Conservation (phyloP, 1,284 basidiomycete genomes). For the Trametes hirsuta region DNA sequence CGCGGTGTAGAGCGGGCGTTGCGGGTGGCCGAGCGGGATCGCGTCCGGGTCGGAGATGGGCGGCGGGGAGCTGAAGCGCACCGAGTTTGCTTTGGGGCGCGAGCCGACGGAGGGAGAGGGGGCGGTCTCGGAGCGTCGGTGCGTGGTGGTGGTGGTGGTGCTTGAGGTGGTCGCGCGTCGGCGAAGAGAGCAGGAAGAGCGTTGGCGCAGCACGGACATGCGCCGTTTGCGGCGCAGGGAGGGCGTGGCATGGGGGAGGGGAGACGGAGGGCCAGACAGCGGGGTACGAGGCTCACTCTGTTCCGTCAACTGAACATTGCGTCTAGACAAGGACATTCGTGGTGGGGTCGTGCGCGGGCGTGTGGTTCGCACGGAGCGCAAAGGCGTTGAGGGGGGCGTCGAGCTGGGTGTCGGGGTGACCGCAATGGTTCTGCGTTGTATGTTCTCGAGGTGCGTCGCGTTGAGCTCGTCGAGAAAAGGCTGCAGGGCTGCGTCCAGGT, state of each 20-base stretch:
- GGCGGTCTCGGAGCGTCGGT: constrained; percentile 19
- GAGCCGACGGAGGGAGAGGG: constrained; percentile 20
- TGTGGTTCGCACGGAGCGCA: constrained; percentile 1
- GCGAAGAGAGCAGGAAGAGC: constrained; percentile 44
- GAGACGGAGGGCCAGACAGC: constrained; percentile 6
- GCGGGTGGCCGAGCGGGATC: constrained; percentile 29
- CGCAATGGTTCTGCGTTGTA: background rate
- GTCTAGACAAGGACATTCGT: constrained; percentile 22
- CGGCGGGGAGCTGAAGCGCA: constrained; percentile 20
- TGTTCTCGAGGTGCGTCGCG: constrained; percentile 18
- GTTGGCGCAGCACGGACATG: constrained; percentile 39
- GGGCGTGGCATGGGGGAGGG: constrained; percentile 30
- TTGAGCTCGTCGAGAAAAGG: constrained; percentile 24
- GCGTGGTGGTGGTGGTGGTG: constrained; percentile 6
- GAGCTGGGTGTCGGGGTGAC: background rate
- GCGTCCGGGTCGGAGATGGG: constrained; percentile 2
- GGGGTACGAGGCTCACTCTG: constrained; percentile 17
- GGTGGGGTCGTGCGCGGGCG: constrained; percentile 10
- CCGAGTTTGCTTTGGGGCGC: constrained; percentile 9
- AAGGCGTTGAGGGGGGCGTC: constrained; percentile 5
- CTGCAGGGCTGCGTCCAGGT: constrained; percentile 21
- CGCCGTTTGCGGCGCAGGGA: constrained; percentile 46
- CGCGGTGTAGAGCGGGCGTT: constrained; percentile 63
- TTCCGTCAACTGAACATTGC: constrained; percentile 11
- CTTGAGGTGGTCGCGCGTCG: constrained; percentile 35